Evolutionary conservation across 1,139 yeast genomes (phyloP).

Genomic region (Nadsonia commutata): DNA sequence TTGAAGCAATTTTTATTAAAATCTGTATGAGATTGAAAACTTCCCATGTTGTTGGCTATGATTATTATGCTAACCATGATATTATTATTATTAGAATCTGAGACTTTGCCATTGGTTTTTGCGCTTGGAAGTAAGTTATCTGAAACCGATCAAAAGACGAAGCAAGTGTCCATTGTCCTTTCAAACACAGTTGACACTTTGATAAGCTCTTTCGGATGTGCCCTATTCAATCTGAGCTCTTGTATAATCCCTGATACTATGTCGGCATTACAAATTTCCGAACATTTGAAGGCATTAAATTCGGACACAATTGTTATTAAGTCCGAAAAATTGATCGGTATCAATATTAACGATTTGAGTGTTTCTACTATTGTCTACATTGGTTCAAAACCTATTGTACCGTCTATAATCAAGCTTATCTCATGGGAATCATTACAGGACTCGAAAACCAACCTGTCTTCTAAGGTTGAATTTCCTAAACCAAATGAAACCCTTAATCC

Average conservation of each 20-base stretch:
- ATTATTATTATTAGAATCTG: constrained; percentile 6
- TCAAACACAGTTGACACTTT: constrained; percentile 16
- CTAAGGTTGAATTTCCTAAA: background rate
- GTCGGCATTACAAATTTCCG: background rate
- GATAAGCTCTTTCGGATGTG: constrained; percentile 10
- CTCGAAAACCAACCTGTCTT: background rate
- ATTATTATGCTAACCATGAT: background rate
- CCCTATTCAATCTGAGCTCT: constrained; percentile 3
- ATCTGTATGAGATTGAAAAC: background rate
- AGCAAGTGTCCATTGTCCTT: constrained; percentile 13
- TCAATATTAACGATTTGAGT: background rate
- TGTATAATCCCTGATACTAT: background rate
- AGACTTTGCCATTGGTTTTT: constrained; percentile 8
- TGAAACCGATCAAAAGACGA: background rate
- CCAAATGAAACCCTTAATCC: background rate
- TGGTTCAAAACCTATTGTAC: background rate
- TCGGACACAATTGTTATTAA: background rate
- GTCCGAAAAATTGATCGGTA: background rate
- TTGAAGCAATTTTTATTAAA: constrained; percentile 1
- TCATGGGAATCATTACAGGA: background rate
- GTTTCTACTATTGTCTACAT: background rate
- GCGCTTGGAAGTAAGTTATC: constrained; percentile 8
- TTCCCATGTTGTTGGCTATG: too few species aligned
- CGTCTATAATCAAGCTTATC: background rate
- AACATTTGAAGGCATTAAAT: background rate